A percentile compares a stretch with the other conserved stretches of the same genome.
phyloP scores from a whole-genome alignment of 495 filamentous ascomycete genomes.

The Daldinia bambusicola region DNA sequence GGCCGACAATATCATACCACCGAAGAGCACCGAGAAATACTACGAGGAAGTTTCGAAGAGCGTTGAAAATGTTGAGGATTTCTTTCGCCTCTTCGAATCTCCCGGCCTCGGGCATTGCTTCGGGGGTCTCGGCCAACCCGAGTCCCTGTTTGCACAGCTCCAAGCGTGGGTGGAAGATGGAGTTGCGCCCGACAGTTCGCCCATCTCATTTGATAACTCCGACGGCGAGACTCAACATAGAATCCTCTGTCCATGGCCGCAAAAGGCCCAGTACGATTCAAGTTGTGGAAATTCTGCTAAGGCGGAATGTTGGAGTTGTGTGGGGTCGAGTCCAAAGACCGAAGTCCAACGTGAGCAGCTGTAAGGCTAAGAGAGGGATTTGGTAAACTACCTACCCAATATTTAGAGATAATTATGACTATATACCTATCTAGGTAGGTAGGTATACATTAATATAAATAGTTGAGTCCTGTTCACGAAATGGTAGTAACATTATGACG shows the following conservation, averaged over 20 bases:
- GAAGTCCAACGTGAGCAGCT: neutral
- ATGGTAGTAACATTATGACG: neutral
- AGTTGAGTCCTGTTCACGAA: neutral
- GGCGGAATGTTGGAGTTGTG: conserved; percentile 14
- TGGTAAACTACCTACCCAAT: too few species aligned
- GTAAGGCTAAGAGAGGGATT: neutral
- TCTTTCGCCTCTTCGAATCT: conserved; percentile 27
- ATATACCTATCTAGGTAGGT: too few species aligned
- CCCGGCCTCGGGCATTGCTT: conserved; percentile 37
- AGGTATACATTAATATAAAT: neutral
- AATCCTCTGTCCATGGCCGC: conserved; percentile 11
- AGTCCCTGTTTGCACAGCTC: conserved; percentile 18
- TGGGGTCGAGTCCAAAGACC: too few species aligned
- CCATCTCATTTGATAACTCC: conserved; percentile 8
- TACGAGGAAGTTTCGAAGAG: conserved; percentile 14
- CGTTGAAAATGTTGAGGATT: conserved; percentile 8
- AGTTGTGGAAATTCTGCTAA: conserved; percentile 11
- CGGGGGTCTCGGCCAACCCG: conserved; percentile 29
- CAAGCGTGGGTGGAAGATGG: conserved; percentile 40
- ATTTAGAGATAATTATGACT: neutral
- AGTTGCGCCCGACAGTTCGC: conserved; percentile 25
- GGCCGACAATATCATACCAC: conserved; percentile 27
- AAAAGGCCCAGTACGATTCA: conserved; percentile 4
- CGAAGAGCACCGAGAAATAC: conserved; percentile 17
- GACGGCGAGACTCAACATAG: conserved; percentile 3